A percentile compares a stretch with the other conserved stretches of the same genome.
Conservation (phyloP, 2,329 filamentous ascomycete genomes). For the Xylariaceae sp. region DNA sequence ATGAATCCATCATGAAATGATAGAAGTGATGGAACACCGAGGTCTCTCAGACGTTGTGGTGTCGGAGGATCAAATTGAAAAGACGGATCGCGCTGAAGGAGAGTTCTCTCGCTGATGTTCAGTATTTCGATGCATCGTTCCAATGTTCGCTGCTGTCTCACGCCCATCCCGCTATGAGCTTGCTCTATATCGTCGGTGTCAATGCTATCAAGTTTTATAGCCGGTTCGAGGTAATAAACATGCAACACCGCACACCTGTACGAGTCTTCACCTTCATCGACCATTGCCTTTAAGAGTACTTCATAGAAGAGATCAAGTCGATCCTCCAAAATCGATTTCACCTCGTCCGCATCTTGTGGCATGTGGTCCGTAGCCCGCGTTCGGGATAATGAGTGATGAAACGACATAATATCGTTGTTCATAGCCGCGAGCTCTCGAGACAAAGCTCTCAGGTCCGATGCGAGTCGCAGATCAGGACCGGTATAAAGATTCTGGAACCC, state of each 20-base stretch:
- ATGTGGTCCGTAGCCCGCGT: not conserved
- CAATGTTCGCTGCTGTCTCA: not conserved
- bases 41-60: not conserved
- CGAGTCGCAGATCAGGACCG: not conserved
- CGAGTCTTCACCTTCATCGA: not conserved
- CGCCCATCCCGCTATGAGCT: not conserved
- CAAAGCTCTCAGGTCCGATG: not conserved
- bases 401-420: not conserved
- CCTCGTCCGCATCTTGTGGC: not conserved
- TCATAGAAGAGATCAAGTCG: not conserved
- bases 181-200: not conserved
- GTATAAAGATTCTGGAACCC: not conserved
- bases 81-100: not conserved
- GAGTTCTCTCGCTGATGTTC: not conserved
- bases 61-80: not conserved
- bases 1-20: not conserved
- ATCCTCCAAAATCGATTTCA: not conserved
- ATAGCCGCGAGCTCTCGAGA: not conserved
- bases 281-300: not conserved
- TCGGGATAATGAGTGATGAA: not conserved
- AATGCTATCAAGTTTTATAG: not conserved
- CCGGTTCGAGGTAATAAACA: not conserved
- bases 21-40: not conserved
- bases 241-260: not conserved
- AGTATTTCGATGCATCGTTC: not conserved